These are phyloP conservation scores for button mushroom (Agaricus bisporus) DNA, from an alignment of 768 basidiomycete genomes.

Conservation along the genomic window DNA sequence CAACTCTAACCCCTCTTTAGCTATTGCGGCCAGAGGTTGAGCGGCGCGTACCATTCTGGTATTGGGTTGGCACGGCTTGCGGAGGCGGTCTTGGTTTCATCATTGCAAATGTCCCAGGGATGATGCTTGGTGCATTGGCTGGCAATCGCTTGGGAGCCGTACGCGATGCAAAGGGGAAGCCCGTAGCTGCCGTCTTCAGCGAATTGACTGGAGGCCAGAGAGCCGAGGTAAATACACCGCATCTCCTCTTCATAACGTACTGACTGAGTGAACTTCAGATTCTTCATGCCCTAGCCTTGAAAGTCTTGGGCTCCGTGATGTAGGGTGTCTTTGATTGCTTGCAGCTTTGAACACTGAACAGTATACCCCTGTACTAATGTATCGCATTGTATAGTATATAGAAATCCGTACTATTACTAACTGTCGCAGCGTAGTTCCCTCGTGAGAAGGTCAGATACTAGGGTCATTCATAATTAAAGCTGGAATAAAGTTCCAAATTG, in stretches of 20 bases:
- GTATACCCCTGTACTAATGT: background rate
- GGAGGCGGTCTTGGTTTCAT: constrained; percentile 64
- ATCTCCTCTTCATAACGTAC: background rate
- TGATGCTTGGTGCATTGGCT: constrained; percentile 80
- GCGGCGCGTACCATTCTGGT: constrained; percentile 65
- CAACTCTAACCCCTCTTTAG: constrained; percentile 17
- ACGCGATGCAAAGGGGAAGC: constrained; percentile 91
- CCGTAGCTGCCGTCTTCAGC: constrained; percentile 82
- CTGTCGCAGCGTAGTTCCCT: too few relatives aligned
- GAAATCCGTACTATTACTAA: background rate
- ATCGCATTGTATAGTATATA: background rate
- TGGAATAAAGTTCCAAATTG: too few relatives aligned
- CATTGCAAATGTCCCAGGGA: constrained; percentile 77
- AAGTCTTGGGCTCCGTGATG: constrained; percentile 67
- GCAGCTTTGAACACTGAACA: constrained; percentile 7
- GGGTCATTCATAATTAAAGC: too few relatives aligned
- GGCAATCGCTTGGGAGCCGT: constrained; percentile 90
- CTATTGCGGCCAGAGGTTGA: constrained; percentile 80
- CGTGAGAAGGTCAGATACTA: too few relatives aligned
- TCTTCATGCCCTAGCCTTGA: constrained; percentile 72
- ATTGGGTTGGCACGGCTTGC: constrained; percentile 64
- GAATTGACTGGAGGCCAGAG: constrained; percentile 74
- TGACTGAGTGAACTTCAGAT: constrained; percentile 40
- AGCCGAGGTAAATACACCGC: constrained; percentile 60
- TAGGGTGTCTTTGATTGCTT: constrained; percentile 3